Base-by-base conservation (phyloP, 2,329 filamentous ascomycete genomes). In the Aspergillus bombycis region DNA sequence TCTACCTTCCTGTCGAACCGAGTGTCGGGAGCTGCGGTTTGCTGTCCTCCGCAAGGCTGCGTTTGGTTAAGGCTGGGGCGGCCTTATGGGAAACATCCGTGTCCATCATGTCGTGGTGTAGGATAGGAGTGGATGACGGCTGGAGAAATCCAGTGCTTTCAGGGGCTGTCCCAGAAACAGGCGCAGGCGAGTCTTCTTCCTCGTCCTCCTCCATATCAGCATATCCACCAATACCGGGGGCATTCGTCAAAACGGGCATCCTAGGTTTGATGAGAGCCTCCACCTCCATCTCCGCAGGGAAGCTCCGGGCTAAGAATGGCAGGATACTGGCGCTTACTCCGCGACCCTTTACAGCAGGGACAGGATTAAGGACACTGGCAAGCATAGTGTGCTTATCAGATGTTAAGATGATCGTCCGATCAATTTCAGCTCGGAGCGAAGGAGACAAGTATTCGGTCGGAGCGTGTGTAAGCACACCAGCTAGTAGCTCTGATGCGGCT, bases 301-400 rank as follows among this genome's bases (percentile, higher is more conserved):
- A 91, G 57, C 86, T 84, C 60, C 88, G 85, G 9, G 88, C 86
- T 30, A 97, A 80, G 70, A 96, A 91, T 0, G 94, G 94, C 55
- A 97, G 78, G 55, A 97, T 89, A 75, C 90, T 95, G 32, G 91
- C 84, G 64, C 88, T 86, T 58, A 87, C 85, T 45, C 80, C 81
- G 67, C 87, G 82, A 48, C 89, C 86, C 73, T 88, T 84, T 71
- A 86, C 81, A 72, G 88, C 82, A 66, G 88, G 80, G 76, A 89
- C 87, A 0, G 93, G 92, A 76, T 95, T 93, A 63, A 97, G 81
- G 14, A 96, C 88, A 75, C 92, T 94, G 7, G 93, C 88, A 12
- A 95, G 73, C 85, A 97, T 91, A 48, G 91, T 90, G 36, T 89
- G 83, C 72, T 88, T 89, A 75, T 89, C 84, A 63, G 85, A 83